Conservation (phyloP, 2,329 filamentous ascomycete genomes). For the Cladobotryum mycophilum region DNA sequence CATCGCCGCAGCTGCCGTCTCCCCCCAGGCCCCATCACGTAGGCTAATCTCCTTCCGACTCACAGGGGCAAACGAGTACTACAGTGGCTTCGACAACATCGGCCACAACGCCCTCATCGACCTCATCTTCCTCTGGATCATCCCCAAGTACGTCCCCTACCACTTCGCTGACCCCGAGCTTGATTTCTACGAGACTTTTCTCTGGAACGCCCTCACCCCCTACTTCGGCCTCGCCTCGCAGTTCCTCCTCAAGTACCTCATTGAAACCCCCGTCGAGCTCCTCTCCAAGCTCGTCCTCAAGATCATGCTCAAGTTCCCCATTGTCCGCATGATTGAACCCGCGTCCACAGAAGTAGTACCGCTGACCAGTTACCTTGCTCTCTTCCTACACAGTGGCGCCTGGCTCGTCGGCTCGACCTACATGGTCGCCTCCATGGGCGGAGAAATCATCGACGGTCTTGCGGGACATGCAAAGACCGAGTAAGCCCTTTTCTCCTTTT, state of each 20-base stretch:
- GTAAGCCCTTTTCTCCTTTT: conserved; percentile 19
- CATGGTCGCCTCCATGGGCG: conserved; percentile 44
- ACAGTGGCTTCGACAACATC: conserved; percentile 49
- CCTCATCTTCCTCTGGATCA: conserved; percentile 49
- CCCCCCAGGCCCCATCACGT: too few relatives aligned
- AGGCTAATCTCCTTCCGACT: too few relatives aligned
- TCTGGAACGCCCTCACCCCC: not conserved
- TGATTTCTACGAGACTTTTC: too few relatives aligned
- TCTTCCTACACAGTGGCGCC: conserved; percentile 35
- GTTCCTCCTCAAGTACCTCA: not conserved
- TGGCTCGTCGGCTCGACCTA: conserved; percentile 50
- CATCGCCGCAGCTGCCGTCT: too few relatives aligned
- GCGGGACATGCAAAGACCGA: conserved; percentile 36
- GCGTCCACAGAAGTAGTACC: too few relatives aligned
- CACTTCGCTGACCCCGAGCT: not conserved
- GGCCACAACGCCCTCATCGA: conserved; percentile 44
- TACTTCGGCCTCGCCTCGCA: not conserved
- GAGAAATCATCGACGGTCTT: conserved; percentile 43
- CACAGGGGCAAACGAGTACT: conserved; percentile 51
- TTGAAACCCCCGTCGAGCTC: too few relatives aligned
- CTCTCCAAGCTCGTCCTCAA: too few relatives aligned
- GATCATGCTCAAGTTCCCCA: too few relatives aligned
- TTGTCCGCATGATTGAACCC: too few relatives aligned
- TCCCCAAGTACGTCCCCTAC: conserved; percentile 46
- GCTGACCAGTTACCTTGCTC: not conserved